A percentile compares a stretch with the other conserved stretches of the same genome.
Conservation (phyloP, 306 rosid species). For the Ormosia emarginata region DNA sequence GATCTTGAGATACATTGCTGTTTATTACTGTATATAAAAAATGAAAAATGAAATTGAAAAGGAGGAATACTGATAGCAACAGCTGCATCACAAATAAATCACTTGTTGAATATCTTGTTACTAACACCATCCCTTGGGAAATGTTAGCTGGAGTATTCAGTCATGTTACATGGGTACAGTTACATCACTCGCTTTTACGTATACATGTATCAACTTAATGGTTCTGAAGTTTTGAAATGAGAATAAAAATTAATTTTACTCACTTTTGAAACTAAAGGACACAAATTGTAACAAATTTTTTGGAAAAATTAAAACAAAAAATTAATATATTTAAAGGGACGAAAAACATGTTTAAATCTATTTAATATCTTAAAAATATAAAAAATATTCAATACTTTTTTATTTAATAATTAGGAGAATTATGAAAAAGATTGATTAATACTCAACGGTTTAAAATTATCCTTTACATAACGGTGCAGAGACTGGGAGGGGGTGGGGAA, state of each 20-base stretch:
- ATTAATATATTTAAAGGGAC: no score
- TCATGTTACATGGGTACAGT: neutral
- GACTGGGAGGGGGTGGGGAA: neutral
- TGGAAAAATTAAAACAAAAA: no score
- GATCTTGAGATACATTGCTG: constrained; percentile 24
- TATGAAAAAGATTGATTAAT: no score
- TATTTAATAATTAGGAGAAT: neutral
- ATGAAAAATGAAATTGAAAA: neutral
- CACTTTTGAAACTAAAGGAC: no score
- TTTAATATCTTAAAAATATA: no score
- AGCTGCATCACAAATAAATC: constrained; percentile 3
- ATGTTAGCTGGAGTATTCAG: neutral
- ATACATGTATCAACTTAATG: neutral
- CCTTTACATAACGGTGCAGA: neutral
- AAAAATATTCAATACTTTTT: no score
- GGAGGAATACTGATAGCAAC: neutral
- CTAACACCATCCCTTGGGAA: neutral
- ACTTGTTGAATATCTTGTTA: neutral
- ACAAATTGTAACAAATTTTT: no score
- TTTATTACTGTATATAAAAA: neutral
- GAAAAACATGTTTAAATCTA: no score
- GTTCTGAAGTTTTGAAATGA: neutral
- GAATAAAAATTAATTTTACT: no score
- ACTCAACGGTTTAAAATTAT: no score
- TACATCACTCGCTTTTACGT: neutral